phyloP scores from a whole-genome alignment of 2,329 filamentous ascomycete genomes.

The Phyllosticta citriasiana region DNA sequence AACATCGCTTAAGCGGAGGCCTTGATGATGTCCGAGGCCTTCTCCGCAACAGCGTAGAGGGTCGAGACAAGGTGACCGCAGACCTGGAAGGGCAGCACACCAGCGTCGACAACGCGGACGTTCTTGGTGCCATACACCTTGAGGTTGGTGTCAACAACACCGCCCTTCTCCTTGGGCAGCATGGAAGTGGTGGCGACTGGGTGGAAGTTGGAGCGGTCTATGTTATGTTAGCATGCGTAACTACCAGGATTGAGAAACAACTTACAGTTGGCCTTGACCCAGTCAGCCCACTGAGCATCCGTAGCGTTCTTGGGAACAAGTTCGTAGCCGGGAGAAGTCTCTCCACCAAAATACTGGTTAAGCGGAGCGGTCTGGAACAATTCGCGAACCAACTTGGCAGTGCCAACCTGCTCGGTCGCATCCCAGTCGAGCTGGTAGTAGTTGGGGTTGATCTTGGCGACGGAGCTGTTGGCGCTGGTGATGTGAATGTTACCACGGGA shows the following conservation, averaged over 20 bases:
- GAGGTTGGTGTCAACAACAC: conserved; percentile 21
- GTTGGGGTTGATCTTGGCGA: conserved; percentile 32
- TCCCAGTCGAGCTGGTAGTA: conserved; percentile 35
- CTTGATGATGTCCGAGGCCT: conserved; percentile 24
- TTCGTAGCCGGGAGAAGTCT: conserved; percentile 17
- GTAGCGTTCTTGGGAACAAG: conserved; percentile 16
- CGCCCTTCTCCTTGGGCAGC: conserved; percentile 14
- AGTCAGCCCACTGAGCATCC: conserved; percentile 16
- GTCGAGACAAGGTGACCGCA: conserved; percentile 8
- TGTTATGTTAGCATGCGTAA: background rate
- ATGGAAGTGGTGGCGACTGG: conserved; percentile 8
- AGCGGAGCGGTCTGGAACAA: conserved; percentile 21
- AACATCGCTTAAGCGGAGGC: conserved; percentile 1
- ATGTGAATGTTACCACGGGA: conserved; percentile 27
- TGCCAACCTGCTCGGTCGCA: conserved; percentile 23
- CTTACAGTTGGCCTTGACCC: conserved; percentile 15
- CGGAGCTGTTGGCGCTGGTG: conserved; percentile 12
- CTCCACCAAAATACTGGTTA: conserved; percentile 14
- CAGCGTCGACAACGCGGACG: conserved; percentile 13
- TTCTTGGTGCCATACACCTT: conserved; percentile 18
- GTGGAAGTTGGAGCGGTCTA: conserved; percentile 11
- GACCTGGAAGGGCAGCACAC: conserved; percentile 11
- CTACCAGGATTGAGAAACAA: background rate
- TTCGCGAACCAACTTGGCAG: conserved; percentile 23
- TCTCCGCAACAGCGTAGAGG: conserved; percentile 11